These are phyloP conservation scores for Curvularia hawaiiensis DNA, from an alignment of 2,329 filamentous ascomycete genomes.

Conservation along the genomic window DNA sequence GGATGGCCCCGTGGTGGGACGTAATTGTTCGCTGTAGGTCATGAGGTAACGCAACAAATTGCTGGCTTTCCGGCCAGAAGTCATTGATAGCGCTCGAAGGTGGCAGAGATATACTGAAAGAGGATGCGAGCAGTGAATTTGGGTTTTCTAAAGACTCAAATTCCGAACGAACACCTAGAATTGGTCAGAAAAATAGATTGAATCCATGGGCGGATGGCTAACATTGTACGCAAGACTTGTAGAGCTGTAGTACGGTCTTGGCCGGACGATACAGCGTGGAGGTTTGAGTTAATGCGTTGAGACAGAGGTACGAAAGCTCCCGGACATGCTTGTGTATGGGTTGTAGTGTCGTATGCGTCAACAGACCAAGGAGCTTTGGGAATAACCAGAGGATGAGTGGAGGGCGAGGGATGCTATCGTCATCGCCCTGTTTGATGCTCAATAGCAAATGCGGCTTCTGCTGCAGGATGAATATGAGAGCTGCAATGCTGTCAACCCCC, in stretches of 20 bases:
- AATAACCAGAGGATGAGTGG: constrained; percentile 61
- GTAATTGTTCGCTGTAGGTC: constrained; percentile 44
- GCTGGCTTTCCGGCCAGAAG: constrained; percentile 48
- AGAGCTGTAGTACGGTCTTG: constrained; percentile 40
- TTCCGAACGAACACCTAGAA: constrained; percentile 53
- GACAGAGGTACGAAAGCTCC: constrained; percentile 45
- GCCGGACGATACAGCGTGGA: constrained; percentile 45
- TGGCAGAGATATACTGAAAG: constrained; percentile 45
- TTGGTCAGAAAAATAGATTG: constrained; percentile 6
- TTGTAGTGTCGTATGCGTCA: constrained; percentile 50
- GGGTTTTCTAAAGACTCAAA: constrained; percentile 45
- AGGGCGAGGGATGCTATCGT: constrained; percentile 43
- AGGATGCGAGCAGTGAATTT: constrained; percentile 8
- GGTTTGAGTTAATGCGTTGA: constrained; percentile 44
- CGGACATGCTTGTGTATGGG: constrained; percentile 47
- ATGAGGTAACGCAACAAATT: constrained; percentile 49
- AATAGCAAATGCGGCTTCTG: constrained; percentile 74
- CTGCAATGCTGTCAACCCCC: constrained; percentile 74
- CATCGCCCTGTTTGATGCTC: constrained; percentile 31
- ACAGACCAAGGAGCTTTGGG: constrained; percentile 57
- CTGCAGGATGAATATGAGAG: constrained; percentile 74
- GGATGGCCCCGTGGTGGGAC: constrained; percentile 31
- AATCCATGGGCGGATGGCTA: constrained; percentile 12
- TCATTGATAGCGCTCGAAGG: constrained; percentile 46
- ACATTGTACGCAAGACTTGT: constrained; percentile 51